Percentiles rank a stretch among this genome's conserved stretches.
Conservation (phyloP, 1,284 basidiomycete species). For the Microbotryum violaceum region DNA sequence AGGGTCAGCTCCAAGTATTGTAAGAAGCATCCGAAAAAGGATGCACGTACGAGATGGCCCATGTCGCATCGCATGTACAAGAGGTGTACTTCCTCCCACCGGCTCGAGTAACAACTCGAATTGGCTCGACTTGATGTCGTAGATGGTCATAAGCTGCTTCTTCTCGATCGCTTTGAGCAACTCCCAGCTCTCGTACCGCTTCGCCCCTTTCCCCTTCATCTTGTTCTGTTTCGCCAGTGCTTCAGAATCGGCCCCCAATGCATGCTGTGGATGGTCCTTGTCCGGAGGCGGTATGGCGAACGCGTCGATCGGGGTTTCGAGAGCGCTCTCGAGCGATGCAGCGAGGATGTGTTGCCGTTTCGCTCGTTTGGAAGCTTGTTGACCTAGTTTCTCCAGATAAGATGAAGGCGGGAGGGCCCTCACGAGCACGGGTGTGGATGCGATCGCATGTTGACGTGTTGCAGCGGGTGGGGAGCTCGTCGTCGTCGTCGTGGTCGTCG, state of each 20-base stretch:
- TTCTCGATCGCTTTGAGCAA: slow-evolving; percentile 27
- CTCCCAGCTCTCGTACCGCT: slow-evolving; percentile 18
- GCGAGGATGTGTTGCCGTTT: slow-evolving; percentile 7
- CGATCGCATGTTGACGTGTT: background rate
- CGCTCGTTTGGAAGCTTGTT: background rate
- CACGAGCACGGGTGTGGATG: background rate
- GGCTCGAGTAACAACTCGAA: slow-evolving; percentile 23
- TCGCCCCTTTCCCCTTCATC: background rate
- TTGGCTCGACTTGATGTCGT: slow-evolving; percentile 16
- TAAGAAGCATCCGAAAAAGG: background rate
- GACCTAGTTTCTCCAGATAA: background rate
- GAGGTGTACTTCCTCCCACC: slow-evolving; percentile 10
- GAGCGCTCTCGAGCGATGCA: slow-evolving; percentile 3
- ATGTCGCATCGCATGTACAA: slow-evolving; percentile 23
- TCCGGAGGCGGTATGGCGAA: background rate
- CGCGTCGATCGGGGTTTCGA: slow-evolving; percentile 8
- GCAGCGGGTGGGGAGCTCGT: background rate
- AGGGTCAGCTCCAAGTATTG: background rate
- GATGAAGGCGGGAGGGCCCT: background rate
- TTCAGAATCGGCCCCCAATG: background rate
- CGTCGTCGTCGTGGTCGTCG: too few relatives aligned
- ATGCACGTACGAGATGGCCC: slow-evolving; percentile 13
- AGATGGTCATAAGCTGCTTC: slow-evolving; percentile 18
- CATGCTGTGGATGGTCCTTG: background rate
- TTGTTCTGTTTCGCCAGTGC: background rate